Percentiles rank a stretch among this genome's conserved stretches.
Conservation (phyloP, 2,329 filamentous ascomycete genomes). For the Fusarium cyanostomum region DNA sequence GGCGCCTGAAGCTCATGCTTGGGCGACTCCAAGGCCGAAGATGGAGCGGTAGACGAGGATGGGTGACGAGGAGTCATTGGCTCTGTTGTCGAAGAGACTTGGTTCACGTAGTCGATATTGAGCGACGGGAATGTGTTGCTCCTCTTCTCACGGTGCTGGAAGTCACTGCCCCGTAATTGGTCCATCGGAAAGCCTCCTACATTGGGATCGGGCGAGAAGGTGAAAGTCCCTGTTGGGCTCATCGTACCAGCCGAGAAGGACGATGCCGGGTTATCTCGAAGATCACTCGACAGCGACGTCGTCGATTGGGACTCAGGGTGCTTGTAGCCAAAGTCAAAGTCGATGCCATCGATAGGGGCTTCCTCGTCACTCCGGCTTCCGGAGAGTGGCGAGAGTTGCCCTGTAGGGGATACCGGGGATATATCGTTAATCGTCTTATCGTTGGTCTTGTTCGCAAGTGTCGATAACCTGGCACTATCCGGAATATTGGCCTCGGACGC, state of each 20-base stretch:
- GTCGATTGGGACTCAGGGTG: constrained; percentile 49
- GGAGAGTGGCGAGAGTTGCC: constrained; percentile 74
- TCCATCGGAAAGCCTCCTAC: constrained; percentile 69
- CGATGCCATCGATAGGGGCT: constrained; percentile 57
- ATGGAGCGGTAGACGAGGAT: constrained; percentile 57
- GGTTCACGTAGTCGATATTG: constrained; percentile 67
- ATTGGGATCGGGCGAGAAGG: constrained; percentile 78
- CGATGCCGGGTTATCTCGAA: constrained; percentile 53
- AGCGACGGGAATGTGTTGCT: constrained; percentile 87
- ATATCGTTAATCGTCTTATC: constrained; percentile 63
- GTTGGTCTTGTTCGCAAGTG: constrained; percentile 46
- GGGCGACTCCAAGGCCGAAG: constrained; percentile 63
- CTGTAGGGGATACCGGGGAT: constrained; percentile 78
- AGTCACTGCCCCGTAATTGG: constrained; percentile 57
- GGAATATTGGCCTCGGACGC: constrained; percentile 77
- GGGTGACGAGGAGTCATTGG: constrained; percentile 62
- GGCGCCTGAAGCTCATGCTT: constrained; percentile 56
- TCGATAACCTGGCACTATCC: constrained; percentile 68
- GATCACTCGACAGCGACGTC: constrained; percentile 47
- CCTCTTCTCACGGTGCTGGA: constrained; percentile 73
- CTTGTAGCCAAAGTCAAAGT: constrained; percentile 48
- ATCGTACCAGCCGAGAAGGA: constrained; percentile 77
- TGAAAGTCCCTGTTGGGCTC: constrained; percentile 78
- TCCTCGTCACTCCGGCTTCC: constrained; percentile 76
- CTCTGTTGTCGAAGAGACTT: constrained; percentile 50